phyloP scores from a whole-genome alignment of 176 grass and related monocot species.

The Hordeum vulgare region DNA sequence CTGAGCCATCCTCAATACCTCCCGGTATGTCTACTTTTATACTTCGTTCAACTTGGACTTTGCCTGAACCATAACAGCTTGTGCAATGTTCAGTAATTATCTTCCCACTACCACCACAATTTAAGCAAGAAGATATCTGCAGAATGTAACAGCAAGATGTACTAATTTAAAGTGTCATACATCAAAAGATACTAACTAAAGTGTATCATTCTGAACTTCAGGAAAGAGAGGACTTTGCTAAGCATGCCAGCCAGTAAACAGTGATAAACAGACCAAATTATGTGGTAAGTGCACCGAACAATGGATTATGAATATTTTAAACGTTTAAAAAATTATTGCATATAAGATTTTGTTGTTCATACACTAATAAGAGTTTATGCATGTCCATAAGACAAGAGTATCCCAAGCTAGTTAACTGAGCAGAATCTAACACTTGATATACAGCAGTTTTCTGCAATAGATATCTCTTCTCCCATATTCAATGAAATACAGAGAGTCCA shows the following conservation, averaged over 20 bases:
- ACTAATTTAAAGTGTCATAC: background rate
- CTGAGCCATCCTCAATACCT: slow-evolving; percentile 72
- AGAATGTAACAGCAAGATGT: slow-evolving; percentile 8
- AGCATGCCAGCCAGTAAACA: background rate
- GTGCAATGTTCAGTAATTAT: slow-evolving; percentile 72
- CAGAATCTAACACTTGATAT: background rate
- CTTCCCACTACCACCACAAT: slow-evolving; percentile 66
- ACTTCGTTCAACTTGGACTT: slow-evolving; percentile 38
- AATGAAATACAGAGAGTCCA: background rate
- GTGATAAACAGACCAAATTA: background rate
- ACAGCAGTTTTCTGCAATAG: background rate
- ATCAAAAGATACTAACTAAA: background rate
- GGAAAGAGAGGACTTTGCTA: background rate
- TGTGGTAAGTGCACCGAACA: background rate
- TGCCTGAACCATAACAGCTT: slow-evolving; percentile 65
- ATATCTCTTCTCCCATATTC: background rate
- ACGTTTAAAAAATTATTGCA: background rate
- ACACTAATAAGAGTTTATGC: background rate
- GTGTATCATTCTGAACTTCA: background rate
- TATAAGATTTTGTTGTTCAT: background rate
- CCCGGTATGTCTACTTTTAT: slow-evolving; percentile 72
- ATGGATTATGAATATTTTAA: background rate
- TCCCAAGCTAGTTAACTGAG: background rate
- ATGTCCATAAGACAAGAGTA: background rate
- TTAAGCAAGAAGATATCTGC: slow-evolving; percentile 87